Conservation (phyloP, 2,329 filamentous ascomycete species). For the Calonectria ilicicola region DNA sequence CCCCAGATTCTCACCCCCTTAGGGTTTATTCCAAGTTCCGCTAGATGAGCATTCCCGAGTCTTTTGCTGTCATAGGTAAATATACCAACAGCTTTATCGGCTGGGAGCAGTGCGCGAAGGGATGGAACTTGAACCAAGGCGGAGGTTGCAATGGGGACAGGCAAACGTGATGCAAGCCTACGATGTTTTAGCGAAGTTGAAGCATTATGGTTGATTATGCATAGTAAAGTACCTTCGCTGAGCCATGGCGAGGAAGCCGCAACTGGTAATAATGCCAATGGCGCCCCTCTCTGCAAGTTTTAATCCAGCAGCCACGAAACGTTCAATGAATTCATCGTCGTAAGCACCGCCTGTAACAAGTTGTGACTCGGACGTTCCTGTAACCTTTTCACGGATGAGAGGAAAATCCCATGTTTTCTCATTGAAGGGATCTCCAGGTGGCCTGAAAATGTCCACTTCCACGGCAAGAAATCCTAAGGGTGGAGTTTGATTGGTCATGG, state of each 20-base stretch:
- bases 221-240: constrained; percentile 42
- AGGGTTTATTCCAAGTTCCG: constrained; percentile 36
- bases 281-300: constrained; percentile 48
- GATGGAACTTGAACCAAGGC: constrained; percentile 50
- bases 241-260: constrained; percentile 53
- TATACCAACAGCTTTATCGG: constrained; percentile 42
- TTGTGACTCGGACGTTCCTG: constrained; percentile 42
- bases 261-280: constrained; percentile 53
- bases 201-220: neutral
- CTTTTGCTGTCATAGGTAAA: constrained; percentile 46
- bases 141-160: constrained; percentile 51
- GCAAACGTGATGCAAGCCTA: constrained; percentile 46
- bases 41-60: constrained; percentile 37
- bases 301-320: constrained; percentile 49
- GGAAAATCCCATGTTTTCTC: constrained; percentile 52
- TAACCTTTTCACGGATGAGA: constrained; percentile 48
- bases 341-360: constrained; percentile 47
- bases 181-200: neutral
- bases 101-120: constrained; percentile 42
- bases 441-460: constrained; percentile 48
- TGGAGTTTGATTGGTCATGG: constrained; percentile 20
- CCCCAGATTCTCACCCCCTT: constrained; percentile 38
- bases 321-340: constrained; percentile 47
- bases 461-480: constrained; percentile 51
- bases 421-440: constrained; percentile 51